These are phyloP conservation scores for Melampsora americana DNA, from an alignment of 1,284 basidiomycete genomes.

Conservation along the genomic window DNA sequence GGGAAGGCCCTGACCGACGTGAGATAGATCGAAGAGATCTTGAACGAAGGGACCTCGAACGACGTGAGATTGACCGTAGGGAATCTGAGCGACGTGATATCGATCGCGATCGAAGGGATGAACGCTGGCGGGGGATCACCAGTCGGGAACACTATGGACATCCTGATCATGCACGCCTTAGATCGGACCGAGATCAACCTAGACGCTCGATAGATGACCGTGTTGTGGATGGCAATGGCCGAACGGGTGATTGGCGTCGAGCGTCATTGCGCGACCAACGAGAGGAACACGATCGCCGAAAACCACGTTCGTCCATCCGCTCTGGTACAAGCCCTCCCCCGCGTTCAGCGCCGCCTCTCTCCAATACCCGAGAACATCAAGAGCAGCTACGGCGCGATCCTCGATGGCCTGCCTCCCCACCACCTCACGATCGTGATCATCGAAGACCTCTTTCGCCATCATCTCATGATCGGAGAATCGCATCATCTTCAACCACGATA, in stretches of 20 bases:
- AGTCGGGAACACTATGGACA: too few relatives aligned
- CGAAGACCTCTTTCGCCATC: background rate
- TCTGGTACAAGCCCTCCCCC: too few relatives aligned
- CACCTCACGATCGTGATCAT: conserved; percentile 1
- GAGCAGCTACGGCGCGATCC: background rate
- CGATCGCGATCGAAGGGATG: conserved; percentile 6
- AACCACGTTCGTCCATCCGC: background rate
- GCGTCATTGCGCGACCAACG: background rate
- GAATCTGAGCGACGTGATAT: background rate
- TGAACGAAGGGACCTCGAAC: conserved; percentile 4
- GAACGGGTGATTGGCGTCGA: too few relatives aligned
- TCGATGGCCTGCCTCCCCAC: background rate
- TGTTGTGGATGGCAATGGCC: too few relatives aligned
- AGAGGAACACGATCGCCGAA: background rate
- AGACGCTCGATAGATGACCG: too few relatives aligned
- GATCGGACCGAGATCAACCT: too few relatives aligned
- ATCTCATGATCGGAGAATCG: too few relatives aligned
- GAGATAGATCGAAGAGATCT: background rate
- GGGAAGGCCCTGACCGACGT: background rate
- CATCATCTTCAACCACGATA: too few relatives aligned
- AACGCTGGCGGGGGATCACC: background rate
- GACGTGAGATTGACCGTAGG: conserved; percentile 1
- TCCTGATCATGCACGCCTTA: too few relatives aligned
- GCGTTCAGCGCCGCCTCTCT: too few relatives aligned
- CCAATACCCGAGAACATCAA: background rate